Percentiles rank a stretch among this genome's conserved stretches.
phyloP scores from a whole-genome alignment of 345 rosid genomes.

The Microthlaspi erraticum region DNA sequence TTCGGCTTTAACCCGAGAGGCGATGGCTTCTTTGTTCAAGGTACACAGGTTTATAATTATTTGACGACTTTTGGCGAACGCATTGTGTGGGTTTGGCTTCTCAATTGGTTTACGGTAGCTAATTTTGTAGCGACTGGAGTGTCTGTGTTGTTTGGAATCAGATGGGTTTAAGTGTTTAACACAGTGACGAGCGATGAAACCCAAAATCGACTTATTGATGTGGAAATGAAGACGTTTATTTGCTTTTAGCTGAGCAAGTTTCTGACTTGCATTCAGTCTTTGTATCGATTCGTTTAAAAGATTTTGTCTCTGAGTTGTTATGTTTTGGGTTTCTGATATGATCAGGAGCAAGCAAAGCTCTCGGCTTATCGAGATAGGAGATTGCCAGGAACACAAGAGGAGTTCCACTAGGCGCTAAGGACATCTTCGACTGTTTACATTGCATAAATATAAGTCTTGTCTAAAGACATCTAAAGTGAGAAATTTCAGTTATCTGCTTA shows the following conservation, averaged over 20 bases:
- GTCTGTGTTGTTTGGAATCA: not conserved
- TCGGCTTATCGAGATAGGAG: constrained; percentile 87
- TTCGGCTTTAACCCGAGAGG: not conserved
- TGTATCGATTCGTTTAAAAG: not conserved
- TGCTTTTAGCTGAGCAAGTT: not conserved
- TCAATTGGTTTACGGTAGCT: constrained; percentile 5
- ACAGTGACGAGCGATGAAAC: not conserved
- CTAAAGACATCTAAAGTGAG: too few species aligned
- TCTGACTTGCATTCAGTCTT: too few species aligned
- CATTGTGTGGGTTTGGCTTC: constrained; percentile 14
- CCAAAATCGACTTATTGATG: constrained; percentile 11
- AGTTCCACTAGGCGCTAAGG: constrained; percentile 75
- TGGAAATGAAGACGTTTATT: constrained; percentile 6
- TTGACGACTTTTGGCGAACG: not conserved
- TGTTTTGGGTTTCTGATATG: not conserved
- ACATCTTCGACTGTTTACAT: constrained; percentile 78
- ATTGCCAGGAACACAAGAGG: constrained; percentile 85
- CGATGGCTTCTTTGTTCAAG: constrained; percentile 85
- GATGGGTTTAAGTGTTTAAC: not conserved
- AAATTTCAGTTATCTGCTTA: too few species aligned
- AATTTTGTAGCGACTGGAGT: constrained; percentile 12
- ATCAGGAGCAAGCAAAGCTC: constrained; percentile 81
- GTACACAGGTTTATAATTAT: constrained; percentile 39
- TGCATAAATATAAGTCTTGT: too few species aligned
- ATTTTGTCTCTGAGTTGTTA: not conserved